A percentile compares a stretch with the other conserved stretches of the same genome.
phyloP scores from a whole-genome alignment of 495 filamentous ascomycete species.

The Penicillium coprophilum region DNA sequence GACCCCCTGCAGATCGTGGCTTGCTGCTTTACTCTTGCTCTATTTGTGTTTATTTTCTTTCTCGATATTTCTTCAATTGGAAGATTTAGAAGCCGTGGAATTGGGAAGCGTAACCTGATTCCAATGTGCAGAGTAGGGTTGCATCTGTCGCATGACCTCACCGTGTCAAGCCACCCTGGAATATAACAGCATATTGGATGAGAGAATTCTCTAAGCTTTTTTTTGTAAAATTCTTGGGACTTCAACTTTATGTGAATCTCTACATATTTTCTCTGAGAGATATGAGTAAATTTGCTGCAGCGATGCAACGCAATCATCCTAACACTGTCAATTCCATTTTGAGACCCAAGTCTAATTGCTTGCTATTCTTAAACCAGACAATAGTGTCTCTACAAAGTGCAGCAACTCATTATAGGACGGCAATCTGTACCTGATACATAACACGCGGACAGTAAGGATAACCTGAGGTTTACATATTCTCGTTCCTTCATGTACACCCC shows the following conservation, averaged over 20 bases:
- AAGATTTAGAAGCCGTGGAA: not conserved
- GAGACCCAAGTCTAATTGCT: constrained; percentile 17
- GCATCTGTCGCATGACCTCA: constrained; percentile 15
- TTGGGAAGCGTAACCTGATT: not conserved
- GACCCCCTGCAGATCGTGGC: constrained; percentile 3
- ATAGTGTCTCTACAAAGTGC: constrained; percentile 20
- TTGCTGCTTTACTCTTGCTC: not conserved
- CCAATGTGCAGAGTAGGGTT: constrained; percentile 10
- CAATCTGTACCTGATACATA: no score
- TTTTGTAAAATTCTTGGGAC: not conserved
- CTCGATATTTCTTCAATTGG: not conserved
- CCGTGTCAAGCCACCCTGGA: not conserved
- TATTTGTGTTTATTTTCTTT: constrained; percentile 6
- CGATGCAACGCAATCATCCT: not conserved
- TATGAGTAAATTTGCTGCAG: not conserved
- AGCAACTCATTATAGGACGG: no score
- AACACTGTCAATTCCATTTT: not conserved
- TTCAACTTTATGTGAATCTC: not conserved
- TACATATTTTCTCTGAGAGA: not conserved
- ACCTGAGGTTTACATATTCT: no score
- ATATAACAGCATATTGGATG: not conserved
- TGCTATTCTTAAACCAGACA: constrained; percentile 17
- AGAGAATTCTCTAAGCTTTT: not conserved
- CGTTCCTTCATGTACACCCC: no score
- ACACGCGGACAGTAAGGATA: no score